phyloP scores from a whole-genome alignment of 2,329 filamentous ascomycete genomes.

The Zasmidium citrigriseum region DNA sequence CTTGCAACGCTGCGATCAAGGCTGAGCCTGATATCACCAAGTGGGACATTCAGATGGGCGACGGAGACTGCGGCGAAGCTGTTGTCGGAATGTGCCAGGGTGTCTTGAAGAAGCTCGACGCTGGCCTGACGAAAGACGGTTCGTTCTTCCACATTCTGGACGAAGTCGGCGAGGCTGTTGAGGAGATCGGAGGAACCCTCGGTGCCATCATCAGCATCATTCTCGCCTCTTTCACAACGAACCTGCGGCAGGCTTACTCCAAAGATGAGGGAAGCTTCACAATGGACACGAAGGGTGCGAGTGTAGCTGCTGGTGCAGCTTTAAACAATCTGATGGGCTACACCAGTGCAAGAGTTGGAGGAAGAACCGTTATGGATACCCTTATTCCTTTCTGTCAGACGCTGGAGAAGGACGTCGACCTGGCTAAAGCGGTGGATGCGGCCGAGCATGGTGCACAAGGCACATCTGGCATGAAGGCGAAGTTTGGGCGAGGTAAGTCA shows the following conservation, averaged over 20 bases:
- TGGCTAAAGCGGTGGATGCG: conserved; percentile 33
- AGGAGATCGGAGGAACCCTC: conserved; percentile 41
- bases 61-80: conserved; percentile 66
- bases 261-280: conserved; percentile 22
- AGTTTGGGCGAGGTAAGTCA: conserved; percentile 36
- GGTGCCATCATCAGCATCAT: conserved; percentile 40
- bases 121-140: conserved; percentile 29
- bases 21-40: conserved; percentile 65
- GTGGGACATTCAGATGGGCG: conserved; percentile 65
- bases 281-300: conserved; percentile 27
- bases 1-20: conserved; percentile 51
- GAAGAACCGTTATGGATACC: conserved; percentile 41
- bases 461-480: conserved; percentile 39
- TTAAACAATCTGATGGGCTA: conserved; percentile 46
- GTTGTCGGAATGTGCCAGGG: conserved; percentile 41
- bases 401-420: conserved; percentile 27
- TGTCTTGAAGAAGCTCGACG: conserved; percentile 34
- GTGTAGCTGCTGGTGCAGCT: conserved; percentile 38
- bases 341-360: conserved; percentile 37
- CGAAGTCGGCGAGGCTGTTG: conserved; percentile 35
- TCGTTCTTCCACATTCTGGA: conserved; percentile 37
- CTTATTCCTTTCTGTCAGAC: conserved; percentile 41
- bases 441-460: conserved; percentile 35
- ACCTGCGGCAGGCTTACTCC: conserved; percentile 37
- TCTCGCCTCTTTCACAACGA: conserved; percentile 41